Base-by-base conservation (phyloP, 2,329 filamentous ascomycete species). In the Seiridium cupressi region DNA sequence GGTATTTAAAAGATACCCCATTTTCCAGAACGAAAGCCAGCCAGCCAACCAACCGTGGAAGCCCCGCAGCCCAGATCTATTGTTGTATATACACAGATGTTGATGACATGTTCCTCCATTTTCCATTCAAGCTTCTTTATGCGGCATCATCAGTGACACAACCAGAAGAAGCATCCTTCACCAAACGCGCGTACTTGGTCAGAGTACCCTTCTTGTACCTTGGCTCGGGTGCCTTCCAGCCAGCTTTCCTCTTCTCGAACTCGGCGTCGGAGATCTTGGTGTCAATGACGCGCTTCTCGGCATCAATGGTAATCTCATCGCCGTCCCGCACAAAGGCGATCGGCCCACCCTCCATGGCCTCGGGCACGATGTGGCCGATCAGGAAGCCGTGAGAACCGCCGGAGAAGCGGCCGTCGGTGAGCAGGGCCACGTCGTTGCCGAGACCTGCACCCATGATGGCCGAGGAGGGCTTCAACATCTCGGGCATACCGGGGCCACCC, bases 401-500 rank as follows among this genome's bases (percentile, higher is more conserved):
- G 7, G 86, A 90, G 81, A 92, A 93, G 44, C 90, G 86, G 0
- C 87, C 87, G 68, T 93, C 89, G 2, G 89, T 91, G 62, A 92
- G 81, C 51, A 92, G 84, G 1, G 89, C 89, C 11, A 91, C 87
- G 66, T 92, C 89, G 68, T 90, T 83, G 66, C 89, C 89, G 48
- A 97, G 84, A 44, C 90, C 90, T 5, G 92, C 92, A 58, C 93
- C 93, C 92, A 97, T 97, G 70, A 97, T 90, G 55, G 93, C 92
- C 0, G 91, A 93, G 57, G 86, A 91, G n/a, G 93, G 92, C 81
- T 96, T 96, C 63, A 97, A 81, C 82, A 96, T 94, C 79, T 97
- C 93, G 38, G 93, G 93, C 89, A 97, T 97, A 60, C 93, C 93
- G 1, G 93, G 93, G 0, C 93, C 93, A 65, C 93, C 93, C 79